These are phyloP conservation scores for Arachis monticola DNA, from an alignment of 331 rosid species.

Conservation along the genomic window DNA sequence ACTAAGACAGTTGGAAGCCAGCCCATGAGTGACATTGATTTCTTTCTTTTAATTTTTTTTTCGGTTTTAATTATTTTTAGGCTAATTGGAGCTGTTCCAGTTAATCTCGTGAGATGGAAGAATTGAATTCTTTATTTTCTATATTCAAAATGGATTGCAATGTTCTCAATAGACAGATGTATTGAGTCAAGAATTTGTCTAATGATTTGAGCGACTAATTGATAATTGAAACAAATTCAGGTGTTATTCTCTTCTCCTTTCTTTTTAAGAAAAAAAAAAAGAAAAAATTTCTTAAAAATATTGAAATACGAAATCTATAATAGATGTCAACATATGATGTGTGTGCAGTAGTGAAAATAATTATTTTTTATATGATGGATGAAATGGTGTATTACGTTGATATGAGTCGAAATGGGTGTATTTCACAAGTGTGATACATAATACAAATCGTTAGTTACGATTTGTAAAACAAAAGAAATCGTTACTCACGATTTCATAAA, in stretches of 20 bases:
- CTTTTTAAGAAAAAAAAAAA: too few relatives aligned
- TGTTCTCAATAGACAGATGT: neutral
- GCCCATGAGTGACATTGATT: slow-evolving; percentile 38
- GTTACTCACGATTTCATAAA: too few relatives aligned
- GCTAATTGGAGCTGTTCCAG: slow-evolving; percentile 16
- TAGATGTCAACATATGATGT: neutral
- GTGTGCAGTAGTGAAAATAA: slow-evolving; percentile 9
- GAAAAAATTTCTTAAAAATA: neutral
- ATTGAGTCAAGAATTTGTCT: neutral
- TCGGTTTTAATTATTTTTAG: too few relatives aligned
- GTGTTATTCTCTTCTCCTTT: neutral
- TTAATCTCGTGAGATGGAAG: neutral
- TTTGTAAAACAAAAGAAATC: too few relatives aligned
- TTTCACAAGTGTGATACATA: too few relatives aligned
- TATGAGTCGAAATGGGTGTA: too few relatives aligned
- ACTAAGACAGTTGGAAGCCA: slow-evolving; percentile 47
- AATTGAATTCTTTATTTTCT: neutral
- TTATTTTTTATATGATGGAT: too few relatives aligned
- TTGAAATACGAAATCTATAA: slow-evolving; percentile 6
- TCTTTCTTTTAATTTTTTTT: neutral
- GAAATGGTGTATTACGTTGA: too few relatives aligned
- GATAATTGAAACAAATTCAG: slow-evolving; percentile 23
- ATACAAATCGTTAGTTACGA: too few relatives aligned
- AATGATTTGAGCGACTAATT: slow-evolving; percentile 25
- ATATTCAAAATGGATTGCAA: slow-evolving; percentile 17